A percentile compares a stretch with the other conserved stretches of the same genome.
Evolutionary conservation across 176 grass and related monocot species (phyloP).

Genomic region (Ananas comosus): DNA sequence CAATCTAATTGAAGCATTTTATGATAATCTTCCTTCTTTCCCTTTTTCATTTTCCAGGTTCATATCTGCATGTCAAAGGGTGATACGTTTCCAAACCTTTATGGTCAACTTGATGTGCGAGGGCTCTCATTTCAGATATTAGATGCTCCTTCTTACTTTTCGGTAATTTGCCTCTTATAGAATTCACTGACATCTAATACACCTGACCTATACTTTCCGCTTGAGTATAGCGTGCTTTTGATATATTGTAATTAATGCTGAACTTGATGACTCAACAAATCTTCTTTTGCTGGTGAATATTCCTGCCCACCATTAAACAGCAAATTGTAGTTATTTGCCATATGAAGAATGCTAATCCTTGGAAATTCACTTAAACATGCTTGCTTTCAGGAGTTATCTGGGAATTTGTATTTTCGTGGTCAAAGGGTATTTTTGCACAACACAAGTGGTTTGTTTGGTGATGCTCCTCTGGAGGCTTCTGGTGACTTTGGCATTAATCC

Average conservation of each 20-base stretch:
- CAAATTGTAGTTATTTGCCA: not conserved
- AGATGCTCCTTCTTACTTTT: conserved; percentile 84
- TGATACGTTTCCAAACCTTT: conserved; percentile 78
- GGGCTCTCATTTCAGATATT: conserved; percentile 80
- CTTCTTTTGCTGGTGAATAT: not conserved
- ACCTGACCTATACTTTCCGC: not conserved
- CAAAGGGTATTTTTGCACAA: conserved; percentile 99
- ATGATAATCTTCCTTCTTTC: not conserved
- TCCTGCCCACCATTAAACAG: too few species aligned
- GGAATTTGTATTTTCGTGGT: conserved; percentile 76
- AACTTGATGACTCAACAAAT: not conserved
- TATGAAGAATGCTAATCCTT: conserved; percentile 9
- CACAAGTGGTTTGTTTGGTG: conserved; percentile 94
- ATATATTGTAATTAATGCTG: not conserved
- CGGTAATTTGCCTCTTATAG: conserved; percentile 35
- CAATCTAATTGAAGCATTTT: not conserved
- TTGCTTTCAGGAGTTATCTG: conserved; percentile 61
- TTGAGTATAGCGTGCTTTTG: not conserved
- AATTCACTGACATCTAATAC: conserved; percentile 7
- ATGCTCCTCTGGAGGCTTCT: conserved; percentile 85
- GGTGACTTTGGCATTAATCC: conserved; percentile 97
- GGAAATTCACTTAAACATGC: conserved; percentile 17
- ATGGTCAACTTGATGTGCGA: conserved; percentile 90
- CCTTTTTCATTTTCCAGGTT: conserved; percentile 42
- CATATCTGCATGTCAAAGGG: conserved; percentile 96